A percentile compares a stretch with the other conserved stretches of the same genome.
Evolutionary conservation across 2,329 filamentous ascomycete species (phyloP).

Genomic region (Arthrobotrys sphaeroides): DNA sequence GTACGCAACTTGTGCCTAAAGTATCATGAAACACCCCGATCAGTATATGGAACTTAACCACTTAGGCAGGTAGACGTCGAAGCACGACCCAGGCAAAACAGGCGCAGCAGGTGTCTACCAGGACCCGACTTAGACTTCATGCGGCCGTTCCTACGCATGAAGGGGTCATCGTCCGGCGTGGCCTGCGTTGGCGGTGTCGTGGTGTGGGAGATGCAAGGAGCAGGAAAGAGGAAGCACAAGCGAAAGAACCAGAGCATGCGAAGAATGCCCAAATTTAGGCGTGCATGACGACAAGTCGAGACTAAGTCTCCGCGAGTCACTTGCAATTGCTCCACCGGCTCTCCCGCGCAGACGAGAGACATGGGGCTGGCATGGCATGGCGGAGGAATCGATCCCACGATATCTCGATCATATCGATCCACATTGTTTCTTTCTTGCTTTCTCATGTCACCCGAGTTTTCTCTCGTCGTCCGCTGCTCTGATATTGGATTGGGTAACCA

Average conservation of each 20-base stretch:
- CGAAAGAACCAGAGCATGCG: slow-evolving; percentile 49
- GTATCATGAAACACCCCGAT: slow-evolving; percentile 52
- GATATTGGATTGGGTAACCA: slow-evolving; percentile 37
- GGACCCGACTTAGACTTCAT: slow-evolving; percentile 43
- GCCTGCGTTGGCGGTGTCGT: slow-evolving; percentile 22
- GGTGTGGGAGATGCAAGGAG: slow-evolving; percentile 34
- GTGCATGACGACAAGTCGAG: slow-evolving; percentile 50
- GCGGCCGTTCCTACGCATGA: slow-evolving; percentile 38
- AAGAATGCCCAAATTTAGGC: slow-evolving; percentile 46
- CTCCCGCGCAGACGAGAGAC: slow-evolving; percentile 51
- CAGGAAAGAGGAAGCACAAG: slow-evolving; percentile 51
- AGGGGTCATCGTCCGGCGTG: slow-evolving; percentile 28
- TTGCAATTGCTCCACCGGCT: slow-evolving; percentile 39
- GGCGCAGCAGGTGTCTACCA: slow-evolving; percentile 23
- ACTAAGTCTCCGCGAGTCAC: slow-evolving; percentile 30
- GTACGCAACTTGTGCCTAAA: slow-evolving; percentile 53
- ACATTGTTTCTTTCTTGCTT: background rate
- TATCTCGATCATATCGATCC: slow-evolving; percentile 13
- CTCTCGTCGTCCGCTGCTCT: background rate
- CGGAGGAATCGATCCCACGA: slow-evolving; percentile 17
- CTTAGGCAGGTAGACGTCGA: slow-evolving; percentile 50
- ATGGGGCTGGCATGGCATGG: slow-evolving; percentile 37
- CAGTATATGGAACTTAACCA: slow-evolving; percentile 53
- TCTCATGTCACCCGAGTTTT: slow-evolving; percentile 12
- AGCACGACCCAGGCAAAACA: slow-evolving; percentile 31